Conservation (phyloP, 208 protist species). For the Trypanosoma scelopori region DNA sequence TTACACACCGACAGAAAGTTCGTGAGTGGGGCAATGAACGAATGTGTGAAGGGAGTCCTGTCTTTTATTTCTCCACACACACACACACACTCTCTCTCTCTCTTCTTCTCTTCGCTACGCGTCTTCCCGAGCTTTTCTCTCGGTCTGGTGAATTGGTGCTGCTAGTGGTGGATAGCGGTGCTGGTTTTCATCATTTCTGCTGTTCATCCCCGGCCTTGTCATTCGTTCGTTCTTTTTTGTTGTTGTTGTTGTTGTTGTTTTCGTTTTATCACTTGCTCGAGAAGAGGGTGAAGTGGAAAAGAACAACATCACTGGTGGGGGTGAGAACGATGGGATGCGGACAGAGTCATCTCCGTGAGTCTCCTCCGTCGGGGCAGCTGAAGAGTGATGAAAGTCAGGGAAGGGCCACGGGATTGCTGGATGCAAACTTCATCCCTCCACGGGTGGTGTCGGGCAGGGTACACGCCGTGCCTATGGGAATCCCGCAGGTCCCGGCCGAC, state of each 20-base stretch:
- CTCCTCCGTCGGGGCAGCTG: neutral
- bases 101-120: neutral
- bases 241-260: neutral
- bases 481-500: slow-evolving; percentile 46
- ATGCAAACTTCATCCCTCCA: neutral
- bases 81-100: neutral
- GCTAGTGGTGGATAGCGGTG: too few species aligned
- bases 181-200: too few species aligned
- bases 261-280: neutral
- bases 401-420: neutral
- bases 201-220: too few species aligned
- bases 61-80: neutral
- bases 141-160: too few species aligned
- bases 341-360: slow-evolving; percentile 28
- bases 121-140: neutral
- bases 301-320: neutral
- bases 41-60: too few species aligned
- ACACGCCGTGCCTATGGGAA: too few species aligned
- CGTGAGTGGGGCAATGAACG: too few species aligned
- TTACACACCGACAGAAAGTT: too few species aligned
- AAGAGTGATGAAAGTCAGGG: neutral
- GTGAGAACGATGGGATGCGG: slow-evolving; percentile 26
- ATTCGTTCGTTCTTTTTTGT: neutral
- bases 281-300: neutral
- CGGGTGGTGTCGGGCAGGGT: neutral